These are phyloP conservation scores for Entamoeba moshkovskii DNA, from an alignment of 208 protist species.

Conservation along the genomic window DNA sequence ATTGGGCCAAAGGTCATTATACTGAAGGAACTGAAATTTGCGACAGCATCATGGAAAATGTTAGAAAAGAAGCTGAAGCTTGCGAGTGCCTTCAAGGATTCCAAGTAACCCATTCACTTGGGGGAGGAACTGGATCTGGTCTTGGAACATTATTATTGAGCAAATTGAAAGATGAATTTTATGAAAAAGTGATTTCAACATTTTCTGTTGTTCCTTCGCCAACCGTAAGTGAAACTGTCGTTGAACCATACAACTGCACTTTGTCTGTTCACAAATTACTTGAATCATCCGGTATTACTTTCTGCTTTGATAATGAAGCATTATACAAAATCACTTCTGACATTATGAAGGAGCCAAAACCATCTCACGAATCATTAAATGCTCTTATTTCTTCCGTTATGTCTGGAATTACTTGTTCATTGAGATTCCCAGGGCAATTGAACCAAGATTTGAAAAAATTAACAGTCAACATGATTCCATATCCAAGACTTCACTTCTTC, in stretches of 20 bases:
- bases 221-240: constrained; percentile 56
- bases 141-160: constrained; percentile 88
- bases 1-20: constrained; percentile 95
- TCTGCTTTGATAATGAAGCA: constrained; percentile 59
- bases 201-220: constrained; percentile 92
- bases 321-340: constrained; percentile 55
- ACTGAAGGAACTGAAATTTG: constrained; percentile 91
- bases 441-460: constrained; percentile 54
- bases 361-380: constrained; percentile 56
- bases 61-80: constrained; percentile 86
- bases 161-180: constrained; percentile 89
- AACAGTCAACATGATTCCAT: constrained; percentile 55
- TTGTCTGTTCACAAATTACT: constrained; percentile 16
- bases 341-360: constrained; percentile 52
- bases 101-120: constrained; percentile 88
- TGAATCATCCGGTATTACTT: not conserved
- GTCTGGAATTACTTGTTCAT: constrained; percentile 52
- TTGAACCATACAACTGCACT: constrained; percentile 31
- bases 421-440: constrained; percentile 58
- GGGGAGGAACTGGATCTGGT: constrained; percentile 85
- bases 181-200: constrained; percentile 90
- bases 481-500: constrained; percentile 63
- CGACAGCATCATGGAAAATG: constrained; percentile 80
- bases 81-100: constrained; percentile 94
- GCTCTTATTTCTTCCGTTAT: constrained; percentile 53